Percentiles rank a stretch among this genome's conserved stretches.
These are phyloP conservation scores for Boletus sp. DNA, from an alignment of 768 basidiomycete genomes.

Conservation along the genomic window DNA sequence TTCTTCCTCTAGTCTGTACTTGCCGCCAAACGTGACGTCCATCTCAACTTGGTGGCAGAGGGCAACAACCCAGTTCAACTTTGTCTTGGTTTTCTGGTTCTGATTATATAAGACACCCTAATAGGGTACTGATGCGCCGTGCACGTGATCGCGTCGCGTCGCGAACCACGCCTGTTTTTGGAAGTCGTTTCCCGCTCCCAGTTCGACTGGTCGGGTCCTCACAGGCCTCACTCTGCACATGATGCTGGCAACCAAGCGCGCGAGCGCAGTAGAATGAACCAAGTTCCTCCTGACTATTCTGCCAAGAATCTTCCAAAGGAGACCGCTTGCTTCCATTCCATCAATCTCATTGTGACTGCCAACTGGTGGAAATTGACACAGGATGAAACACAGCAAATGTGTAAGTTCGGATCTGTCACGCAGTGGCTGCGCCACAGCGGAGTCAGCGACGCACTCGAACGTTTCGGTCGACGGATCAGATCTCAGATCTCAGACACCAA, in stretches of 20 bases:
- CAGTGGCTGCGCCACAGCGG: no score
- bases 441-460: no score
- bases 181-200: not conserved
- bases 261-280: not conserved
- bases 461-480: no score
- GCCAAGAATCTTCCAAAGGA: no score
- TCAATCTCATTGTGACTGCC: not conserved
- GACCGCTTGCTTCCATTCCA: not conserved
- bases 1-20: conserved; percentile 76
- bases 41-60: conserved; percentile 23
- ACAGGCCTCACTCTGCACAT: not conserved
- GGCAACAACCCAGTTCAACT: not conserved
- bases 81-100: conserved; percentile 10
- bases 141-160: conserved; percentile 34
- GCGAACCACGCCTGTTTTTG: not conserved
- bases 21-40: conserved; percentile 61
- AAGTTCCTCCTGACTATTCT: no score
- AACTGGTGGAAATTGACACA: not conserved
- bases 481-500: no score
- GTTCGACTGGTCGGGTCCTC: conserved; percentile 3
- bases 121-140: not conserved
- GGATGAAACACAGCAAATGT: not conserved
- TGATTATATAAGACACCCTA: conserved; percentile 24
- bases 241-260: not conserved
- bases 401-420: no score